Base-by-base conservation (phyloP, 495 filamentous ascomycete genomes). In the Pyronema omphalodes region DNA sequence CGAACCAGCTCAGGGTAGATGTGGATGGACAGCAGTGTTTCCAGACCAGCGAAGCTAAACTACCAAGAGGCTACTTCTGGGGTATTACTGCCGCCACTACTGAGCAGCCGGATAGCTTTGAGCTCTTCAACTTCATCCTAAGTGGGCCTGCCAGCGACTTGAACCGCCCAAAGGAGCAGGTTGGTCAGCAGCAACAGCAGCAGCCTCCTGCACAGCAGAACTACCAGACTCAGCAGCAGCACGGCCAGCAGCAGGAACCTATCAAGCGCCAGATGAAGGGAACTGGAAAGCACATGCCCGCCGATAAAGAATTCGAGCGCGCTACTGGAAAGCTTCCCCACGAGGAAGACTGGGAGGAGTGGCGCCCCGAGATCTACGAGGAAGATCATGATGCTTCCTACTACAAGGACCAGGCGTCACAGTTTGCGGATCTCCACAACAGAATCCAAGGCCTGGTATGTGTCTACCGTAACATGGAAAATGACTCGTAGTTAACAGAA, bases 81-180 rank as follows among this genome's bases (percentile, higher is more conserved):
- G 91, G 91, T 63, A 70, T 98, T 57, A 83, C 83, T 1, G 91
- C 89, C 35, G 84, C 83, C 3, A 87, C 86, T 7, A 85, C 86
- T 29, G 88, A 95, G 55, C 88, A 77, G 58, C 86, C 91, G 0
- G 91, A 98, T 67, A 93, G 86, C 29, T 94, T 94, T 65, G 91
- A 98, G 68, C 67, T 91, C 56, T 89, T 87, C 73, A 93, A 89
- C 60, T 77, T 96, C 61, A 70, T 84, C 37, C 73, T 88, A 37
- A 74, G 79, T 63, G 77, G 66, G 15, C 52, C 41, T 19, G 52
- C 23, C 59, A 66, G 18, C 47, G 44, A 23, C 17, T 12, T 7
- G 8, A 17, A 29, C 50, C 36, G n/a, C 9, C 11, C 70, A 74
- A 41, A 69, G 18, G 60, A 66, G 23, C 65, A 66, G 58, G 60